Base-by-base conservation (phyloP, 345 rosid species). In the Eucalyptus tenuipes region DNA sequence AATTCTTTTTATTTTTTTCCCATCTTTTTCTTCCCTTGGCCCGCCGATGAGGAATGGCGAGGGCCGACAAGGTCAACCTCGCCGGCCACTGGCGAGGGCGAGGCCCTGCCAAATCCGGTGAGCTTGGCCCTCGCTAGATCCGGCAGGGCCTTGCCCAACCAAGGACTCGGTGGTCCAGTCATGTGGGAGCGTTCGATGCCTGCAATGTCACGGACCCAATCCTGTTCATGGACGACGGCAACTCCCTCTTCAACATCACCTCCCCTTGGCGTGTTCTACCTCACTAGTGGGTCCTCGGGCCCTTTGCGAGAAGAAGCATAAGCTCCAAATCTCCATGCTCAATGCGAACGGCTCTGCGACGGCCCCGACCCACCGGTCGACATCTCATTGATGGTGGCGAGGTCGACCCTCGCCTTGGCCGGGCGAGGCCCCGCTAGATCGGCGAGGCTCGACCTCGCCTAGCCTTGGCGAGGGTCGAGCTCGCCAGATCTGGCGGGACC, bases 161-260 rank as follows among this genome's bases (percentile, higher is more conserved):
- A 98, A 49, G 92, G 98, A 97, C 88, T 98, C 98, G 87, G 90
- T 98, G 90, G 91, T 98, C 88, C 99, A 96, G 97, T 98, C 45
- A 94, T 95, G 1, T 57, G 44, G 88, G 94, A 75, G 92, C 92
- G 85, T 97, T 91, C 93, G 92, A 93, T 75, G 87, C 90, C 53
- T 98, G 99, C 94, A 96, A 97, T 93, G 90, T 92, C 80, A 95
- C 92, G 89, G 95, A 96, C 91, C 97, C 98, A 59, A 93, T 96
- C 93, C 90, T 95, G 92, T 91, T 93, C 93, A 94, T 97, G 99
- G 94, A 93, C 93, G 91, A 98, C 88, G 97, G 99, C 55, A 97
- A 98, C 93, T 98, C 99, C 85, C 93, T 98, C 50, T 97, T 98
- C 92, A 98, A 98, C 90, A 90, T 97, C n/a, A 97, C 98, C 15